A percentile compares a stretch with the other conserved stretches of the same genome.
These are phyloP conservation scores for Carpinus fangiana DNA, from an alignment of 306 rosid genomes.

Conservation along the genomic window DNA sequence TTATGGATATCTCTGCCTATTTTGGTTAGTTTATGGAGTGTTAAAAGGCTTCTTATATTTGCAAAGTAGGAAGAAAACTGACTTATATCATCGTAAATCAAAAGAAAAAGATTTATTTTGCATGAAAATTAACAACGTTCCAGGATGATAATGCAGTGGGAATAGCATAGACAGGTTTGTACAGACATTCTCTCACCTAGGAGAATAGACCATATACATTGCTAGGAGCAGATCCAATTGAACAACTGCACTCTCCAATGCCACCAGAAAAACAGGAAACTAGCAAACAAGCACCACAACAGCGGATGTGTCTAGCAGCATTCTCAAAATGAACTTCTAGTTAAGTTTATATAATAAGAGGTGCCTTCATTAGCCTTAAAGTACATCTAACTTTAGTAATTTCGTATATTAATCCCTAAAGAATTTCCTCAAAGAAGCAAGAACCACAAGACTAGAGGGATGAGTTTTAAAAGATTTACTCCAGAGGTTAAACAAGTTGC, in stretches of 20 bases:
- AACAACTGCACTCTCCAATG: neutral
- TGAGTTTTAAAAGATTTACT: neutral
- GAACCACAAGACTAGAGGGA: neutral
- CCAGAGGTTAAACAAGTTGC: neutral
- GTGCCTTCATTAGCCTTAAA: neutral
- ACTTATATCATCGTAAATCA: neutral
- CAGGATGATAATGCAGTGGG: neutral
- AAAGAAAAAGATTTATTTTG: neutral
- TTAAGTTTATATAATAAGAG: neutral
- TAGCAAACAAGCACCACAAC: neutral
- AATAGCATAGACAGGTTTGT: neutral
- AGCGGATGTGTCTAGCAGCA: neutral
- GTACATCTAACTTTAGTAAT: neutral
- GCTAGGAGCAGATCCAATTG: neutral
- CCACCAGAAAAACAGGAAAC: slow-evolving; percentile 2
- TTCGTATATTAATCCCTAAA: neutral
- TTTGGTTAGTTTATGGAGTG: neutral
- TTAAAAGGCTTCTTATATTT: neutral
- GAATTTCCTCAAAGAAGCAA: neutral
- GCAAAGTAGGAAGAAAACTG: neutral
- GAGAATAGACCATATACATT: neutral
- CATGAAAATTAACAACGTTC: neutral
- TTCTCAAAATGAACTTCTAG: neutral
- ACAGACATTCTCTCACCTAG: neutral
- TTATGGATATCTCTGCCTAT: neutral